Evolutionary conservation across 345 rosid species (phyloP), one percentile per base, ranked within the genome.

Genomic region (Populus tremula): DNA sequence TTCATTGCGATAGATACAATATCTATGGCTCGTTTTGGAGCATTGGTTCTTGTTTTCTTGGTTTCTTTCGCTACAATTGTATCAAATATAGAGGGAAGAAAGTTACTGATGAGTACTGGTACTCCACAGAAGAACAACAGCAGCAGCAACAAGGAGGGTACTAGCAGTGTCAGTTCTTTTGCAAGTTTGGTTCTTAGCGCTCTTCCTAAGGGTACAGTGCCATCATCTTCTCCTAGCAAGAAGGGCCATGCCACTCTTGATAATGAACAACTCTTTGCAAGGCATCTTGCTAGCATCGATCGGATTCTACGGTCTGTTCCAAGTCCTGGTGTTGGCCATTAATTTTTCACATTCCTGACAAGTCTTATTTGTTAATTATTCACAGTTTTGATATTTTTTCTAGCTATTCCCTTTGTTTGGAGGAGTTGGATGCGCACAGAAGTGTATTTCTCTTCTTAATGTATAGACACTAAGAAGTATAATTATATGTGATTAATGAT

Each of bases 261-360:
- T 4, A 81, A 88, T 27, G 89, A 77, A 62, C 79, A 88, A 83
- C 89, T 89, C 82, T 82, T 88, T 13, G 81, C 80, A 8, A 85
- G 92, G 47, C 94, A 89, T 82, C 93, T 94, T 33, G 84, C 84
- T 21, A 36, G 82, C 81, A 80, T 90, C 67, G 89, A 88, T 79
- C 88, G 96, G 84, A 78, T 85, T 76, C 92, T 92, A 21, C 82
- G 69, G 21, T 92, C 98, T 21, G 94, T 92, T 76, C 98, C 98
- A 2, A 92, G 98, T 77, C 97, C 98, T 8, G 97, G 94, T 8
- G 86, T 82, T n/a, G 97, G 97, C 62, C 89, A 92, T 81, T 88
- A 77, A 11, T 14, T 4, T 38, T 21, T 49, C 18, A n/a, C 54
- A 50, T 53, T 67, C 47, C 25, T 35, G 47, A 31, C 59, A 16